These are phyloP conservation scores for Umbelopsis sp. DNA, from an alignment of 192 early-diverging fungal species.

Conservation along the genomic window DNA sequence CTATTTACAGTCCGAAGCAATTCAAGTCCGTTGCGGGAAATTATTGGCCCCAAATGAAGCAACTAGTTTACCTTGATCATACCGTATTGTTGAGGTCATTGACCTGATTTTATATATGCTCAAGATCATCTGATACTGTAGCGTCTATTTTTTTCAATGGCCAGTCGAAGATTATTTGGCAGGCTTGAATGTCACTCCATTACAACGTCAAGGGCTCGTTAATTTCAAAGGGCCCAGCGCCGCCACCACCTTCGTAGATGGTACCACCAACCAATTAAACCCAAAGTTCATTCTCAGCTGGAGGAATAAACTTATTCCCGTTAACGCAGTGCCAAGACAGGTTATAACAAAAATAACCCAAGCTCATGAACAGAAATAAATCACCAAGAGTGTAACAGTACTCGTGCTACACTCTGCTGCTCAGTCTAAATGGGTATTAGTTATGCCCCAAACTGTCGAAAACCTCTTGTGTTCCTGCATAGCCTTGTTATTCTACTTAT, in stretches of 20 bases:
- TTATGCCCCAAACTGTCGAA: too few species aligned
- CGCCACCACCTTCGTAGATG: background rate
- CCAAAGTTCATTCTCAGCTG: slow-evolving; percentile 3
- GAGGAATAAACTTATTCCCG: slow-evolving; percentile 8
- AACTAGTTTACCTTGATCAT: background rate
- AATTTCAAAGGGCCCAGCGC: background rate
- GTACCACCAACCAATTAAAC: background rate
- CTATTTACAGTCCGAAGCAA: too few species aligned
- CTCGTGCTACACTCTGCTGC: background rate
- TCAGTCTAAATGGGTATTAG: too few species aligned
- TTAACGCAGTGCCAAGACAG: background rate
- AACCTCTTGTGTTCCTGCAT: too few species aligned
- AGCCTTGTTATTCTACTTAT: too few species aligned
- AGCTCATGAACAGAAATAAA: background rate
- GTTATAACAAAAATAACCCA: background rate
- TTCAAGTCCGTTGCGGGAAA: too few species aligned
- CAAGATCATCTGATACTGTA: too few species aligned
- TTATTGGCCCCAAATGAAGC: background rate
- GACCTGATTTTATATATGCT: too few species aligned
- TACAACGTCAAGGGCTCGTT: too few species aligned
- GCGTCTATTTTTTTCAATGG: too few species aligned
- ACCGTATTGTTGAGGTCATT: background rate
- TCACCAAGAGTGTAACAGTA: background rate
- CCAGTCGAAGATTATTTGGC: too few species aligned
- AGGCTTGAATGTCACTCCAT: too few species aligned